Percentiles rank a stretch among this genome's conserved stretches.
These are phyloP conservation scores for Exophiala alcalophila DNA, from an alignment of 2,329 filamentous ascomycete species.

Conservation along the genomic window DNA sequence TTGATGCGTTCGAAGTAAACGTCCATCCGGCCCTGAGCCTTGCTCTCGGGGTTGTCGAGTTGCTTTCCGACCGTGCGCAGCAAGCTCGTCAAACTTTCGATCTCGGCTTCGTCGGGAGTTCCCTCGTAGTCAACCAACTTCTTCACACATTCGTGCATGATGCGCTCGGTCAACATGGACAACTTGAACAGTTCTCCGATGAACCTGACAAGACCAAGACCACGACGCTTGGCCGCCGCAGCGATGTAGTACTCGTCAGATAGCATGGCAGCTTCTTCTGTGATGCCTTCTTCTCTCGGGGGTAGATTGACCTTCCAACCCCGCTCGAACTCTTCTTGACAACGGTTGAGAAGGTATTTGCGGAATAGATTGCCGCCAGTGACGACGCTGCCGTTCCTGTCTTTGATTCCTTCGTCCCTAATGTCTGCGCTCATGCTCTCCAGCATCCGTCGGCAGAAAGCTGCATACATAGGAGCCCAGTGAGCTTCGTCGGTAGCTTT, in stretches of 20 bases:
- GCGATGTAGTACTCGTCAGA: constrained; percentile 96
- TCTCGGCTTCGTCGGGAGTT: constrained; percentile 88
- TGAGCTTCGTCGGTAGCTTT: constrained; percentile 98
- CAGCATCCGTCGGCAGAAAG: constrained; percentile 96
- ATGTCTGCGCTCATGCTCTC: constrained; percentile 93
- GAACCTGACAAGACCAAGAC: constrained; percentile 96
- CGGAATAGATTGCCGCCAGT: constrained; percentile 92
- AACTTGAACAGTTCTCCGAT: constrained; percentile 99
- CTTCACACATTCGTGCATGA: constrained; percentile 99
- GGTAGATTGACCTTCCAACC: constrained; percentile 92
- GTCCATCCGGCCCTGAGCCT: constrained; percentile 83
- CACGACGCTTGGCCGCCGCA: constrained; percentile 90
- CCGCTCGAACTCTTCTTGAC: constrained; percentile 97
- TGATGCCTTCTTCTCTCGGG: constrained; percentile 68
- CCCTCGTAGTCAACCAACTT: constrained; percentile 95
- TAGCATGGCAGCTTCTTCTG: constrained; percentile 73
- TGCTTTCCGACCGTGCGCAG: constrained; percentile 86
- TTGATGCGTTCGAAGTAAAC: constrained; percentile 90
- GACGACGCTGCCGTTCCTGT: constrained; percentile 84
- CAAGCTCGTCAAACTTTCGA: constrained; percentile 92
- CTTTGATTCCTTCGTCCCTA: constrained; percentile 88
- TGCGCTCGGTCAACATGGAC: constrained; percentile 95
- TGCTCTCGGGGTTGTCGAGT: constrained; percentile 70
- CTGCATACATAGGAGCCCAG: constrained; percentile 98
- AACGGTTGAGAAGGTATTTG: constrained; percentile 97